Conservation (phyloP, 2,329 filamentous ascomycete genomes). For the Cercospora sesami region DNA sequence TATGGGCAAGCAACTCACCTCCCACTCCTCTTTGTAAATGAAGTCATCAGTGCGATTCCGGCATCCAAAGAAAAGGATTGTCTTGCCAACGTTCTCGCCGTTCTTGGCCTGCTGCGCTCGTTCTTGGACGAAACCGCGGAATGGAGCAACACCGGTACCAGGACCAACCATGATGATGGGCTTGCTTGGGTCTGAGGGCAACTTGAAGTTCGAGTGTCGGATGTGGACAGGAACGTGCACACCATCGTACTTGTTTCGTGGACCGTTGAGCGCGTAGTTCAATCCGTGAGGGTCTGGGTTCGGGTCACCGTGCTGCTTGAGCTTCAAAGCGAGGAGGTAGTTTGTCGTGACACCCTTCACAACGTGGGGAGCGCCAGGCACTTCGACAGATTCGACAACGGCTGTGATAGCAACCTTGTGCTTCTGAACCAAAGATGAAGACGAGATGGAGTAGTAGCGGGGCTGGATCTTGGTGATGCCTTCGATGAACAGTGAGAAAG, state of each 20-base stretch:
- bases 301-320: conserved; percentile 90
- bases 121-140: conserved; percentile 94
- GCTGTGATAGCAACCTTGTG: conserved; percentile 94
- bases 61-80: conserved; percentile 93
- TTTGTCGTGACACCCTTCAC: conserved; percentile 97
- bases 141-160: conserved; percentile 93
- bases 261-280: conserved; percentile 82
- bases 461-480: conserved; percentile 92
- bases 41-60: conserved; percentile 86
- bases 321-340: conserved; percentile 89
- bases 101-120: conserved; percentile 77
- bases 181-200: conserved; percentile 90
- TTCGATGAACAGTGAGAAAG: conserved; percentile 94
- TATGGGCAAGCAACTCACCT: conserved; percentile 62
- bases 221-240: conserved; percentile 94
- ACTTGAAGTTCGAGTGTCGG: conserved; percentile 98
- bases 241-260: conserved; percentile 95
- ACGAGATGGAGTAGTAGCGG: conserved; percentile 98
- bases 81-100: conserved; percentile 81
- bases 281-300: conserved; percentile 79
- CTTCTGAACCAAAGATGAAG: conserved; percentile 89
- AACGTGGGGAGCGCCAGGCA: conserved; percentile 73
- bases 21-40: conserved; percentile 87
- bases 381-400: conserved; percentile 79
- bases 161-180: conserved; percentile 95